Base-by-base conservation (phyloP, 208 protist species). In the Crithidia mellificae region DNA sequence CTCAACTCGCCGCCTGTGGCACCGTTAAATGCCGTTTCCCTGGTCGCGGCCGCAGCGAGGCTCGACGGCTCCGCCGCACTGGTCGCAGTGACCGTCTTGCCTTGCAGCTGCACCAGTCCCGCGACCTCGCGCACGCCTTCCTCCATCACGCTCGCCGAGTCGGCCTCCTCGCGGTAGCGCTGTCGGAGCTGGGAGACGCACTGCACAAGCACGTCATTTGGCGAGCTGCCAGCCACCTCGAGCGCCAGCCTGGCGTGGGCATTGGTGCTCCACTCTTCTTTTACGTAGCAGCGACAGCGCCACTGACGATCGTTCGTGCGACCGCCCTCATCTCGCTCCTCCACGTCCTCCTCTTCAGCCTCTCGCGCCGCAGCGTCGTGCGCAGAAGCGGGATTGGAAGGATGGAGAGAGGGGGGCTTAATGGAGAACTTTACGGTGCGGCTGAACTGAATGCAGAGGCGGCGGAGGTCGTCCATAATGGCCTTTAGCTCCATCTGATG, bases 251-350 rank as follows among this genome's bases (percentile, higher is more conserved):
- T 39, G 30, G 84, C 77, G 39, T 63, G 84, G 1, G 81, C 69
- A 15, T 74, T 72, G 15, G 84, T 67, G 46, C 75, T 80, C 91
- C 91, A 96, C 58, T 96, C 88, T 43, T 93, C 86, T 53, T 88
- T 87, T 49, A 88, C 74, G 68, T 96, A 96, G 54, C 83, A 88
- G 8, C 91, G 81, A 43, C 91, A 96, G 29, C 81, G 78, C 83
- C 84, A 96, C 22, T 51, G 63, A n/a, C n/a, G n/a, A n/a, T n/a
- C n/a, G n/a, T n/a, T n/a, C n/a, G n/a, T n/a, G n/a, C n/a, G n/a
- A n/a, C n/a, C n/a, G n/a, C n/a, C n/a, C n/a, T n/a, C n/a, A n/a
- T n/a, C n/a, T n/a, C n/a, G n/a, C n/a, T n/a, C n/a, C n/a, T n/a
- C n/a, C n/a, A n/a, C n/a, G n/a, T n/a, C n/a, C n/a, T n/a, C n/a